A percentile compares a stretch with the other conserved stretches of the same genome.
These are phyloP conservation scores for Cryptosporidium andersoni DNA, from an alignment of 169 alveolate species.

Conservation along the genomic window DNA sequence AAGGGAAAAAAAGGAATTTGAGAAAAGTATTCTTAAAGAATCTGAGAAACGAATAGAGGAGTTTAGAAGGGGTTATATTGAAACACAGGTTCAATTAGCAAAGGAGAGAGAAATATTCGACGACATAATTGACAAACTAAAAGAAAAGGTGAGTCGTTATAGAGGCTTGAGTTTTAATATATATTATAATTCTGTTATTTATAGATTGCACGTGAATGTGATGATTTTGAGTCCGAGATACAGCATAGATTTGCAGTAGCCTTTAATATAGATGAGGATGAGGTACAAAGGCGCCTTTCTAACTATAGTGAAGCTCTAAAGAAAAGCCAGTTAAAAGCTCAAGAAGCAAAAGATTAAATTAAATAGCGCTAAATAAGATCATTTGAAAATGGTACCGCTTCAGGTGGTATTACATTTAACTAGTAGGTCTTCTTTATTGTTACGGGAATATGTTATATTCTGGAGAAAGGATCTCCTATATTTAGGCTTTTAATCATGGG, in stretches of 20 bases:
- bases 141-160: slow-evolving; percentile 34
- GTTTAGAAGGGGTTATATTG: slow-evolving; percentile 55
- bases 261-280: slow-evolving; percentile 59
- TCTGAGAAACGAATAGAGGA: slow-evolving; percentile 70
- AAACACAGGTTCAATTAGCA: slow-evolving; percentile 44
- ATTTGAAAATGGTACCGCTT: too few relatives aligned
- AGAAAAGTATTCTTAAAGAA: slow-evolving; percentile 32
- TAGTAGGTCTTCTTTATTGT: too few relatives aligned
- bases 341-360: not conserved
- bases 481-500: slow-evolving; percentile 9
- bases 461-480: too few relatives aligned
- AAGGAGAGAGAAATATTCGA: slow-evolving; percentile 66
- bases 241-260: slow-evolving; percentile 64
- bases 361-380: too few relatives aligned
- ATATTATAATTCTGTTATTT: not conserved
- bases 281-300: slow-evolving; percentile 48
- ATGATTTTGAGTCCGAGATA: slow-evolving; percentile 59
- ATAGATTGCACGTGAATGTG: slow-evolving; percentile 57
- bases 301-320: slow-evolving; percentile 25
- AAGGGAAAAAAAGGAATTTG: slow-evolving; percentile 63
- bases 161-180: not conserved
- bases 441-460: too few relatives aligned
- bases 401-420: too few relatives aligned
- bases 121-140: slow-evolving; percentile 41
- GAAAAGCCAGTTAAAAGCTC: not conserved